Evolutionary conservation across 78 protist genomes (phyloP), one percentile per base, ranked within the genome.

Genomic region (Andalucia godoyi): DNA sequence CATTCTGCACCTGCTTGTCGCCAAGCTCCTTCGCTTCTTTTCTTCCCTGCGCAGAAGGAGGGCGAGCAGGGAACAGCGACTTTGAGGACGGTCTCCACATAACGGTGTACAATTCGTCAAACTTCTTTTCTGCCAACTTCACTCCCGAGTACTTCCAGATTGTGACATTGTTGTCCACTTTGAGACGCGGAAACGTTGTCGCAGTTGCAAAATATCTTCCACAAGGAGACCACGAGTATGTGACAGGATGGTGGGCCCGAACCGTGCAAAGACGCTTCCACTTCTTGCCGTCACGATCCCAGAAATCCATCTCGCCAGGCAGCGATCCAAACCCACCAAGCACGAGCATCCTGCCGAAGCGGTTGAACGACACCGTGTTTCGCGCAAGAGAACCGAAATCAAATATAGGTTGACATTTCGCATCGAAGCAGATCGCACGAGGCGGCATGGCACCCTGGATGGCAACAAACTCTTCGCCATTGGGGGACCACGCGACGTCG

Each of bases 301-400:
- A 72, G 27, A 66, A 54, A 2, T 73, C 79, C 65, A 80, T 69
- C 29, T 70, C 51, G 43, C 81, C 81, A 30, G 49, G 38, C 59
- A 80, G 30, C 55, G 67, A 70, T 23, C 86, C 86, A 23, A 80
- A 80, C 45, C 86, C 86, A 0, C 65, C 80, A 1, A 80, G 53
- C 29, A 32, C 1, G 38, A 63, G 18, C 38, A 42, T 34, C 25
- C 55, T 43, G 47, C 78, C 59, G 57, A 23, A 9, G 8, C 18
- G 79, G 9, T 9, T 37, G 65, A 4, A 63, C 5, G 0, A 1
- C n/a, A 78, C 77, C 33, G 77, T 58, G 73, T 80, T 80, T 57
- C 81, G 71, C 18, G 66, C 1, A 4, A 63, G 74, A n/a, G 80
- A 57, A 38, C 86, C 86, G 40, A 74, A 74, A 49, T 66, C 75